Percentiles rank a stretch among this genome's conserved stretches.
These are phyloP conservation scores for Rhodomyrtus psidioides DNA, from an alignment of 441 rosid genomes.

Conservation along the genomic window DNA sequence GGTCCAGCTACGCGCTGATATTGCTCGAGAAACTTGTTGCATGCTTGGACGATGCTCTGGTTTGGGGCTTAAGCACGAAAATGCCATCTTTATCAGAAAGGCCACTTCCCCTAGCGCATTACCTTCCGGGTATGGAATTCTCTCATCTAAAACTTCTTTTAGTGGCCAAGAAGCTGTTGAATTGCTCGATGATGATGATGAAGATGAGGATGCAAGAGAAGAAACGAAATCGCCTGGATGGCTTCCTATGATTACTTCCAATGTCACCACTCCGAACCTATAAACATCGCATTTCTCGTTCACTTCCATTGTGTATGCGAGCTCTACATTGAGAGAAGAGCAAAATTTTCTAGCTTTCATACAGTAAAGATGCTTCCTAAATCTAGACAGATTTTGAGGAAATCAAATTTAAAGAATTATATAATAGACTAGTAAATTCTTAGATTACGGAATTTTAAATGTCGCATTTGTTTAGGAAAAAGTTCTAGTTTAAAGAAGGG, in stretches of 20 bases:
- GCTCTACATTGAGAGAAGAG: slow-evolving; percentile 5
- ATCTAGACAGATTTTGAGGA: no score
- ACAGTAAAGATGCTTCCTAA: no score
- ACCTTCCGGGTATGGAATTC: slow-evolving; percentile 8
- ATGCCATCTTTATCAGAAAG: slow-evolving; percentile 2
- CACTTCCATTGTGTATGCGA: slow-evolving; percentile 19
- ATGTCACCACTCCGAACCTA: slow-evolving; percentile 26
- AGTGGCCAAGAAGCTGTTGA: not conserved
- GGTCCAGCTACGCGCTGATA: no score
- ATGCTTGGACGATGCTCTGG: slow-evolving; percentile 18
- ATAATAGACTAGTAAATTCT: no score
- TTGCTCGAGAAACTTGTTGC: slow-evolving; percentile 3
- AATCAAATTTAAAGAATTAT: no score
- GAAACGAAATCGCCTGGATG: slow-evolving; percentile 21
- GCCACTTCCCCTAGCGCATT: not conserved
- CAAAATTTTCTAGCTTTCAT: no score
- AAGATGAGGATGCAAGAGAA: not conserved
- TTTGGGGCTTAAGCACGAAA: slow-evolving; percentile 5
- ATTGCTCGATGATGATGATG: not conserved
- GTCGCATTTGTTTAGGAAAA: no score
- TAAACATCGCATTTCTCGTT: slow-evolving; percentile 29
- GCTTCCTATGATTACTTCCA: slow-evolving; percentile 22
- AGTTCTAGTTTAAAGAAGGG: no score
- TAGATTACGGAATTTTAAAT: no score
- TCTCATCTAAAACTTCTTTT: slow-evolving; percentile 14